Evolutionary conservation across 495 filamentous ascomycete genomes (phyloP), one percentile per base, ranked within the genome.

Genomic region (Clavariopsis aquatica): DNA sequence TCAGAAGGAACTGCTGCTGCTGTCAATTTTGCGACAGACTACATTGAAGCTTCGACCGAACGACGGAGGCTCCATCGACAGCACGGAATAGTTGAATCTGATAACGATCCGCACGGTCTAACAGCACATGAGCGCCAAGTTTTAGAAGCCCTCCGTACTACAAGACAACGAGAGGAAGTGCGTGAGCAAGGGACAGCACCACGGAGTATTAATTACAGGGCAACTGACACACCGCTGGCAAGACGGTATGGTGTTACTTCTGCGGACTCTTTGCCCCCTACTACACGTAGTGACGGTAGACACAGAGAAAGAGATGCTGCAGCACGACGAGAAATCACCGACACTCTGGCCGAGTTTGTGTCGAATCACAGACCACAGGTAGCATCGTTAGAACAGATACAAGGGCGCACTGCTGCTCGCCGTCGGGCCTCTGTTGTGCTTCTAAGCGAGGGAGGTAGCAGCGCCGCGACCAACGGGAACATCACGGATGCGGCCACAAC

Each of bases 121-220:
- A 81, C 80, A 4, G 78, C 82, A 52, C 76, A 80, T 31, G 85
- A 88, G 71, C 80, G 83, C 57, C 75, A 82, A 54, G 80, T 87
- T 41, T 75, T 87, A 54, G 84, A 87, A 24, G 82, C 81, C 64
- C 71, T 87, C 61, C 81, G 68, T 60, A 76, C 78, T 69, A 66
- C 71, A 10, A 54, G 76, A 47, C 72, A 75, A 46, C 60, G 73
- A 34, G 71, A 78, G 27, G 74, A 76, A 52, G 69, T 61, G 10
- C 66, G 74, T 7, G 53, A 66, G 43, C 45, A 49, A 13, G 63
- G 52, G 6, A 34, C 52, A 10, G 61, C 64, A n/a, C 66, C 77
- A 46, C 76, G 77, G 49, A 75, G 70, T 26, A 65, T 78, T 64
- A 78, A 74, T 71, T 78, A 80, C 65, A 73, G 70, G 72, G 76